Conservation (phyloP, 208 protist genomes). For the Crithidia mellificae region DNA sequence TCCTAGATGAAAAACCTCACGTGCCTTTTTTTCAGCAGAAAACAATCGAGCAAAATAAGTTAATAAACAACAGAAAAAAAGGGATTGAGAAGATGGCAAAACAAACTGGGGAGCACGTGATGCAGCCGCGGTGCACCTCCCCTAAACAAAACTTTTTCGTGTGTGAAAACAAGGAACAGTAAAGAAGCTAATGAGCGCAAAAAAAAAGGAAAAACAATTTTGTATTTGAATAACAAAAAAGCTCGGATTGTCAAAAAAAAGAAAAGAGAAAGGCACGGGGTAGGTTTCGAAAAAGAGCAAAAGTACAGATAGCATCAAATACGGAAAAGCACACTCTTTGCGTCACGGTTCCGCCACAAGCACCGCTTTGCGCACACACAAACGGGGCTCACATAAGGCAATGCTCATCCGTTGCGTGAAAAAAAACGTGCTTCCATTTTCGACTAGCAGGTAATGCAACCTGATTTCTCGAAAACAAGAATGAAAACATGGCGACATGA, state of each 20-base stretch:
- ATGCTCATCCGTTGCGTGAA: too few species aligned
- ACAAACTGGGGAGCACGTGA: slow-evolving; percentile 26
- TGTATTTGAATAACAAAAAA: not conserved
- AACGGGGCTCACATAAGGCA: too few species aligned
- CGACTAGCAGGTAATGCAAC: too few species aligned
- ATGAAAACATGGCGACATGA: too few species aligned
- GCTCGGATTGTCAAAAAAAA: not conserved
- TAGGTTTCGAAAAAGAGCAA: not conserved
- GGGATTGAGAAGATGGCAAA: slow-evolving; percentile 5
- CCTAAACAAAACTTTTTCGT: slow-evolving; percentile 16
- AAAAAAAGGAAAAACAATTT: too few species aligned
- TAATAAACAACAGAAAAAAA: slow-evolving; percentile 12
- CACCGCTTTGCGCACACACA: too few species aligned
- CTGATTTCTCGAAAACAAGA: too few species aligned
- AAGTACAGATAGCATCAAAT: not conserved
- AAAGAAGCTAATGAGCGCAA: not conserved
- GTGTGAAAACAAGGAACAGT: slow-evolving; percentile 8
- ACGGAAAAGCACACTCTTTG: too few species aligned
- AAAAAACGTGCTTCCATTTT: too few species aligned
- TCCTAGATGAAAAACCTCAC: too few species aligned
- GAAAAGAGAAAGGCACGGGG: not conserved
- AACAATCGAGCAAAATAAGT: slow-evolving; percentile 1
- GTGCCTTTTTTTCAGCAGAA: slow-evolving; percentile 13
- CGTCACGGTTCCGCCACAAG: too few species aligned
- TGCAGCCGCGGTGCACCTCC: slow-evolving; percentile 23